Conservation (phyloP, 202 grass and related monocot genomes). For the Carex arenaria region DNA sequence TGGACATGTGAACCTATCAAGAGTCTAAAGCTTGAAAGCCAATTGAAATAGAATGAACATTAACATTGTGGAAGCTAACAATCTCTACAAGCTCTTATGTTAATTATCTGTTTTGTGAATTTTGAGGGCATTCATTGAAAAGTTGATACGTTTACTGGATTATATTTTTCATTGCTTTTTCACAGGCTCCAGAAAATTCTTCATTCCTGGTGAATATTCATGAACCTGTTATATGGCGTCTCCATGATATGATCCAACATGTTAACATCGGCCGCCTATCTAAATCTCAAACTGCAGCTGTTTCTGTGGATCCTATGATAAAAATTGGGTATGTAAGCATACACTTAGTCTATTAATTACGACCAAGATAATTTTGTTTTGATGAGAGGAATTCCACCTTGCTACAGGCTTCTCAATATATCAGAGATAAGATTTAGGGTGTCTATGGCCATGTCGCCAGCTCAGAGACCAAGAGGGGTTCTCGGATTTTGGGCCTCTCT, state of each 20-base stretch:
- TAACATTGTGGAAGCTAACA: not conserved
- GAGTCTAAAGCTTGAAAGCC: constrained; percentile 1
- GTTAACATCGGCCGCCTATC: constrained; percentile 66
- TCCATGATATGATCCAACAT: constrained; percentile 92
- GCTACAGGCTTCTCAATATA: constrained; percentile 72
- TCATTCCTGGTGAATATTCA: constrained; percentile 90
- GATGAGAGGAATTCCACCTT: constrained; percentile 3
- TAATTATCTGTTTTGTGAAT: constrained; percentile 12
- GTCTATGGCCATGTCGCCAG: constrained; percentile 95
- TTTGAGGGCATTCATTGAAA: not conserved
- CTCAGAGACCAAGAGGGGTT: constrained; percentile 91
- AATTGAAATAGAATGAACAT: not conserved
- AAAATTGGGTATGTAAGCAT: constrained; percentile 76
- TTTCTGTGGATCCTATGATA: constrained; percentile 87
- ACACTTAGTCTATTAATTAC: not conserved
- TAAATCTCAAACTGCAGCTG: constrained; percentile 62
- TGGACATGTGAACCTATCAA: not conserved
- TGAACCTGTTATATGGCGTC: constrained; percentile 93
- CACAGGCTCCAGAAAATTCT: constrained; percentile 79
- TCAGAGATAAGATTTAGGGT: constrained; percentile 95
- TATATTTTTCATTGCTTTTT: constrained; percentile 23
- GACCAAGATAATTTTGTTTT: constrained; percentile 1
- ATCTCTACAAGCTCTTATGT: not conserved
- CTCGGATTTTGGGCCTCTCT: constrained; percentile 98
- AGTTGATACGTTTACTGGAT: not conserved